Base-by-base conservation (phyloP, 2,329 filamentous ascomycete genomes). In the Blastomyces parvus region DNA sequence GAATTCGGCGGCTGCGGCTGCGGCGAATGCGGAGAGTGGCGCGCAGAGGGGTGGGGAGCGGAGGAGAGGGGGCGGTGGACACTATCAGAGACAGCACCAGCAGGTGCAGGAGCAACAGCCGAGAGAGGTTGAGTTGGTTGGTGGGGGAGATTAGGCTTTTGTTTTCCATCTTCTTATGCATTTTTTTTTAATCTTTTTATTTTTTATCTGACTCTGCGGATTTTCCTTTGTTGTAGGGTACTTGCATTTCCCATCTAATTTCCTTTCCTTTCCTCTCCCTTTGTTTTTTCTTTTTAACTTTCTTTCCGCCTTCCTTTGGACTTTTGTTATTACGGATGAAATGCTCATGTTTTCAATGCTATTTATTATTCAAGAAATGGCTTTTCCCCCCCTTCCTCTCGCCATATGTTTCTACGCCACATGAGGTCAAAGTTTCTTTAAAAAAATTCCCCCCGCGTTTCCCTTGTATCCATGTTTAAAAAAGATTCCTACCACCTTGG, bases 91-190 rank as follows among this genome's bases (percentile, higher is more conserved):
- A 57, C 66, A 68, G 58, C 67, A 69, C 52, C 62, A 66, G 62
- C 61, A 70, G 5, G 22, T 8, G 60, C 65, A 69, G 42, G 66
- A 67, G 58, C 69, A 71, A 64, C 70, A 71, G 63, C 66, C 71
- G 22, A 72, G 73, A 60, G 75, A 78, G 70, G 70, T 77, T 59
- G 75, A 77, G 61, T 66, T 70, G 60, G 70, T 71, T 63, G 74
- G 66, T 53, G 71, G 68, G 44, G 72, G 65, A 50, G 71, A 74
- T 62, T 73, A 73, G 65, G 60, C 57, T 60, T 55, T 62, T 61
- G 59, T 57, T 68, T 48, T 66, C 62, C 65, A 66, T 60, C 42
- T 65, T 65, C 65, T 30, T 30, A 30, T 30, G 27, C 27, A 30
- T 30, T 66, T 62, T 67, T 68, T 67, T 62, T 67, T 68, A 67